Evolutionary conservation across 192 early-diverging fungal species (phyloP).

Genomic region (Rhizophagus prolifer): DNA sequence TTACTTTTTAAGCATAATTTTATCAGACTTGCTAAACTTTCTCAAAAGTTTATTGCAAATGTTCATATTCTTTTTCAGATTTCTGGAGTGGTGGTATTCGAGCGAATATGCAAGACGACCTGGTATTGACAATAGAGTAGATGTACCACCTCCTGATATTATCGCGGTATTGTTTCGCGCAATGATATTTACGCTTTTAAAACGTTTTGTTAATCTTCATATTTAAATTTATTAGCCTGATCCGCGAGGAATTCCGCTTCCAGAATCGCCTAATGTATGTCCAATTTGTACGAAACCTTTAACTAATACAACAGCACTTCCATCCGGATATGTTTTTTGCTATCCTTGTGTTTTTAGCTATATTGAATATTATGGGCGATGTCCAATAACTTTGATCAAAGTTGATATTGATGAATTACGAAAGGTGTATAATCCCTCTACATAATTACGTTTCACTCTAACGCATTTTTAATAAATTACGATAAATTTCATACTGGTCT

Average conservation of each 20-base stretch:
- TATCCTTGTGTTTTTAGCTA: constrained; percentile 85
- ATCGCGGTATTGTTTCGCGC: constrained; percentile 50
- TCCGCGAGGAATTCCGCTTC: constrained; percentile 69
- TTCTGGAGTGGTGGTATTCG: constrained; percentile 96
- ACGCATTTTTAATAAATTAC: too few relatives aligned
- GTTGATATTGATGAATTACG: constrained; percentile 56
- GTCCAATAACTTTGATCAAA: constrained; percentile 74
- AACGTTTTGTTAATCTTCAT: background rate
- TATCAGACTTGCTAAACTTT: constrained; percentile 64
- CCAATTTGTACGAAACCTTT: constrained; percentile 71
- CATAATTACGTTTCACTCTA: constrained; percentile 2
- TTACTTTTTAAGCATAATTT: constrained; percentile 41
- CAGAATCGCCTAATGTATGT: constrained; percentile 71
- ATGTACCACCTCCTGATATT: constrained; percentile 75
- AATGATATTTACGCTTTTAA: background rate
- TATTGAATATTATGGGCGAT: constrained; percentile 67
- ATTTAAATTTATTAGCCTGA: constrained; percentile 56
- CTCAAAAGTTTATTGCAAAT: constrained; percentile 80
- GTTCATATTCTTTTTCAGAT: constrained; percentile 91
- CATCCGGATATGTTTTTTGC: constrained; percentile 92
- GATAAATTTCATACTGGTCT: too few relatives aligned
- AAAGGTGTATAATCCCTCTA: constrained; percentile 62
- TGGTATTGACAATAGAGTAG: constrained; percentile 40
- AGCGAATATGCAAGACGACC: constrained; percentile 72
- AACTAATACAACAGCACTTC: constrained; percentile 83